Base-by-base conservation (phyloP, 1,284 basidiomycete genomes). In the Gomphus bonarii region DNA sequence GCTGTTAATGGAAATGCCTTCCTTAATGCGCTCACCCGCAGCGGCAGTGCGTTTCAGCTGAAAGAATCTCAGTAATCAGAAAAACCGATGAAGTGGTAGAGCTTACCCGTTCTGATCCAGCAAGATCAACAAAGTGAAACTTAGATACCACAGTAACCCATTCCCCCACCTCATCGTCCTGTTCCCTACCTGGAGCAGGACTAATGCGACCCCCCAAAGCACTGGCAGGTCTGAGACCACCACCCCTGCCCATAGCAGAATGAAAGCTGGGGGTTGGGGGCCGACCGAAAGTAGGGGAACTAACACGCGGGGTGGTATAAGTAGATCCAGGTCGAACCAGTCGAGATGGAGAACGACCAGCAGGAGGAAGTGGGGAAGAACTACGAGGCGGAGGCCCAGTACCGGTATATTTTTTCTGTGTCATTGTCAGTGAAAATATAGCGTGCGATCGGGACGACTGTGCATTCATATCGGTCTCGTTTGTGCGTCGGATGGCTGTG, bases 401-500 rank as follows among this genome's bases (percentile, higher is more conserved):
- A 28, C 88, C 88, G 30, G 76, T 77, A 65, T 73, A 88, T 68
- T 87, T 89, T 75, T 85, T 88, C 73, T 97, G 95, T 1, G 83
- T 90, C 52, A 99, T 76, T 6, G 91, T 97, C 58, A 99, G 77
- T 47, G 95, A 97, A 71, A 99, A 99, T 71, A 99, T 98, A 58
- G 97, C 95, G 78, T 99, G 95, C 25, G 93, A 97, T 61, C 95
- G 89, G 47, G 95, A 98, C 0, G 91, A 95, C 68, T 97, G 93
- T 4, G 93, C 90, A 68, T 99, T 99, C 95, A 99, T 98, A 66
- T 95, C 92, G 42, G 95, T 99, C 70, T 97, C 92, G 64, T 95
- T 95, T 6, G 97, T 99, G 56, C 95, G 84, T 50, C 95, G 83
- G 52, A 95, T 86, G 12, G 88, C 79, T 18, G 91, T 90, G 33